phyloP scores from a whole-genome alignment of 352 stramenopile genomes.

The Pythium angustatum region DNA sequence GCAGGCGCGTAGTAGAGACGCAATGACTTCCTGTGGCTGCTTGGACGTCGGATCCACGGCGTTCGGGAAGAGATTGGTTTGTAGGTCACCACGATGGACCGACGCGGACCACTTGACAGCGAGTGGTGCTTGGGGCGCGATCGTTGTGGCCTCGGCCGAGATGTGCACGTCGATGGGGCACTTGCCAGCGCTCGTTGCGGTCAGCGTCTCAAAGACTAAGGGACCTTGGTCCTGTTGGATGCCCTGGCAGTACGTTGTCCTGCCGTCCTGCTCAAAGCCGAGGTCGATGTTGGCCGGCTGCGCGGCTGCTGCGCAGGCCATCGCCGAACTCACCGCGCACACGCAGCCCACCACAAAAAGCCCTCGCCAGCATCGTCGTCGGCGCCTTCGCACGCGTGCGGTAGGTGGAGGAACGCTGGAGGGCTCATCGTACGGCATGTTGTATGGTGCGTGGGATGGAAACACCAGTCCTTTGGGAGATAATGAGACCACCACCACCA shows the following conservation, averaged over 20 bases:
- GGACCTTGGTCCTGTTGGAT: conserved; percentile 34
- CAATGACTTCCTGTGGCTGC: conserved; percentile 39
- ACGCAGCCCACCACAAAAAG: neutral
- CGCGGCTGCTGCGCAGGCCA: neutral
- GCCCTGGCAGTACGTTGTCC: conserved; percentile 75
- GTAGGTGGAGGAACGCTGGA: no score
- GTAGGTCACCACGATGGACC: conserved; percentile 30
- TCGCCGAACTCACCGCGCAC: neutral
- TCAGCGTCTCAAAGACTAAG: conserved; percentile 48
- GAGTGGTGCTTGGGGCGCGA: conserved; percentile 43
- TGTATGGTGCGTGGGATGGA: neutral
- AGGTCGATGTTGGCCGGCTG: conserved; percentile 16
- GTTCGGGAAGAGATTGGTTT: conserved; percentile 55
- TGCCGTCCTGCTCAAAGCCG: conserved; percentile 23
- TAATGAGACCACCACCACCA: no score
- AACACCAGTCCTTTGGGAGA: no score
- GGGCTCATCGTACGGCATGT: neutral
- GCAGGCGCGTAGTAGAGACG: conserved; percentile 60
- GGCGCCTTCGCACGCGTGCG: no score
- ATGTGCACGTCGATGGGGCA: conserved; percentile 62
- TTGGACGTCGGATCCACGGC: conserved; percentile 46
- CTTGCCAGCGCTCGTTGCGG: conserved; percentile 45
- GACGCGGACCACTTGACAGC: conserved; percentile 46
- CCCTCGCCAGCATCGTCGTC: neutral
- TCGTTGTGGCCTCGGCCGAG: conserved; percentile 32